Conservation (phyloP, 768 basidiomycete genomes). For the Chlorophyllum brunneum region DNA sequence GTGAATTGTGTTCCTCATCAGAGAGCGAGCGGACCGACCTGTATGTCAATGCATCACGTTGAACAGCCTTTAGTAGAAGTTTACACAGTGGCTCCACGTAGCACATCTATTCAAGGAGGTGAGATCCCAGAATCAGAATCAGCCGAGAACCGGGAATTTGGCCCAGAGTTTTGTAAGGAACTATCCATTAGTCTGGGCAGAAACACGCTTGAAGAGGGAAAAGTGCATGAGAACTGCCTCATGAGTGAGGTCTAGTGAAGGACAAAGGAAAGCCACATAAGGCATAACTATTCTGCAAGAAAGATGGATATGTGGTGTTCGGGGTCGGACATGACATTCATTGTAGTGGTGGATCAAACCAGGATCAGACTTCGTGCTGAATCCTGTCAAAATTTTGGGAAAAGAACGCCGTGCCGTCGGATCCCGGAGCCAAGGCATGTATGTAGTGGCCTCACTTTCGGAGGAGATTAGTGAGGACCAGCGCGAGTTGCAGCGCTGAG, state of each 20-base stretch:
- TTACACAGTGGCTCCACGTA: no score
- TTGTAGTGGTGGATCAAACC: slow-evolving; percentile 4
- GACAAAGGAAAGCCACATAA: slow-evolving; percentile 1
- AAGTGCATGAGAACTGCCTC: neutral
- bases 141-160: neutral
- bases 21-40: no score
- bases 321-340: neutral
- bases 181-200: neutral
- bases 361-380: slow-evolving; percentile 1
- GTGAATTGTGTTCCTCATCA: no score
- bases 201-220: no score
- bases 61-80: no score
- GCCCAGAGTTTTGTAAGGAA: neutral
- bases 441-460: neutral
- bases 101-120: neutral
- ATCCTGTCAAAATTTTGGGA: neutral
- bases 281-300: slow-evolving; percentile 5
- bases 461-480: neutral
- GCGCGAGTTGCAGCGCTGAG: neutral
- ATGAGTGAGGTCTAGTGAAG: neutral
- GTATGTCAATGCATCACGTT: no score
- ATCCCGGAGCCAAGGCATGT: slow-evolving; percentile 1
- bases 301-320: neutral
- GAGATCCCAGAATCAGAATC: neutral
- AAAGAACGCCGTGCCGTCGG: neutral